Conservation (phyloP, 495 filamentous ascomycete genomes). For the Penicillium psychrofluorescens region DNA sequence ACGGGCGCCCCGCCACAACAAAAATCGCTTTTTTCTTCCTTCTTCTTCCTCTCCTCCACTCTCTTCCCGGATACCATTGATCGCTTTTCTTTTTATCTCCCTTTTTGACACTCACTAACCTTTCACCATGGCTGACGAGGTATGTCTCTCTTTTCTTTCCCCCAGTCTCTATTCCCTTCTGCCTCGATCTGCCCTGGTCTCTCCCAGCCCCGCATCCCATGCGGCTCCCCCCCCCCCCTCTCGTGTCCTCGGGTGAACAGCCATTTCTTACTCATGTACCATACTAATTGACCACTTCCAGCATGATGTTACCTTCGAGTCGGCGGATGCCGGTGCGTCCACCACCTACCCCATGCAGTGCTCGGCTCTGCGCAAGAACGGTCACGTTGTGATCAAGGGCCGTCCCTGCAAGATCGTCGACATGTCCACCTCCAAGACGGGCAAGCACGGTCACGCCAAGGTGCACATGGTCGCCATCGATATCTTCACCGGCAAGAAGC, state of each 20-base stretch:
- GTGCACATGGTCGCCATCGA: constrained; percentile 95
- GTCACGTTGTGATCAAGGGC: constrained; percentile 93
- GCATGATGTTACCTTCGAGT: constrained; percentile 89
- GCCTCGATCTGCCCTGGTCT: constrained; percentile 8
- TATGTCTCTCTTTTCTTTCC: constrained; percentile 12
- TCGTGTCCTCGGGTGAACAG: neutral
- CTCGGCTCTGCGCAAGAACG: constrained; percentile 98
- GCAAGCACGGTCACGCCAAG: constrained; percentile 99
- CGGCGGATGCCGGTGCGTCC: constrained; percentile 89
- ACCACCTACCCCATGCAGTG: constrained; percentile 96
- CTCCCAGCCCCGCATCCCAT: constrained; percentile 27
- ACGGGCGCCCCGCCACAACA: constrained; percentile 33
- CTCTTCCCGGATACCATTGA: constrained; percentile 3
- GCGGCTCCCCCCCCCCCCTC: constrained; percentile 21
- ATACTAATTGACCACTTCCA: constrained; percentile 14
- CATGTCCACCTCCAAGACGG: constrained; percentile 99
- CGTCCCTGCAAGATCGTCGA: constrained; percentile 99
- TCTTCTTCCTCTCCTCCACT: constrained; percentile 9
- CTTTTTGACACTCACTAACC: constrained; percentile 5
- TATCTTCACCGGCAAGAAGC: constrained; percentile 99
- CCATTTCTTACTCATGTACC: too few relatives aligned
- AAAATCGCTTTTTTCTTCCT: constrained; percentile 12
- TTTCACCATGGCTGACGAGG: constrained; percentile 40
- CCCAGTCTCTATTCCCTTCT: neutral
- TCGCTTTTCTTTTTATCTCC: neutral